These are phyloP conservation scores for Dioscorea dumetorum DNA, from an alignment of 106 monocot genomes.

Conservation along the genomic window DNA sequence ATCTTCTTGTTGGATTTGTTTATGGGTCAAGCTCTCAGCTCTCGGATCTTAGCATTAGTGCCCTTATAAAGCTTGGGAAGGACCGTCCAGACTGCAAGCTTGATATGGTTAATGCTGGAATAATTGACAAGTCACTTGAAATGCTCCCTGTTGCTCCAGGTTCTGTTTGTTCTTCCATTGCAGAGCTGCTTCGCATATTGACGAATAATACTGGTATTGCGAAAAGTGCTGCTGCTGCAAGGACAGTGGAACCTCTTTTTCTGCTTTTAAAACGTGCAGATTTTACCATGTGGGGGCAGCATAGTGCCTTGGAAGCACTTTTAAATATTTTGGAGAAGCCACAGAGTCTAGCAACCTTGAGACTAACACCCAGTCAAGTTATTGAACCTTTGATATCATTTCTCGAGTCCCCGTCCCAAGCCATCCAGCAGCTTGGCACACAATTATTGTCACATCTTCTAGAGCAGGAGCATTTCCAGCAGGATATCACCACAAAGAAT, in stretches of 20 bases:
- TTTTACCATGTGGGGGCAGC: constrained; percentile 61
- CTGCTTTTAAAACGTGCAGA: constrained; percentile 44
- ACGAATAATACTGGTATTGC: constrained; percentile 70
- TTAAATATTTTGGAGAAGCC: constrained; percentile 78
- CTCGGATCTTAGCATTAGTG: constrained; percentile 47
- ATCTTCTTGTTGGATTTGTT: constrained; percentile 53
- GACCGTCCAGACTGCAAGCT: constrained; percentile 67
- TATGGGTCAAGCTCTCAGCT: constrained; percentile 35
- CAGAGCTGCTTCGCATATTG: constrained; percentile 60
- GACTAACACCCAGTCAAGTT: constrained; percentile 56
- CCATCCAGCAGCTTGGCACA: constrained; percentile 72
- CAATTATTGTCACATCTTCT: constrained; percentile 65
- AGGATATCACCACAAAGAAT: constrained; percentile 66
- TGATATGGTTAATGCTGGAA: constrained; percentile 66
- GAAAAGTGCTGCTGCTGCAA: constrained; percentile 52
- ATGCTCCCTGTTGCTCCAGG: constrained; percentile 51
- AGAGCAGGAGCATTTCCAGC: constrained; percentile 71
- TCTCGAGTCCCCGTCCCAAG: constrained; percentile 69
- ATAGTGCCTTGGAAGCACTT: constrained; percentile 63
- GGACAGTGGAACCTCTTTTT: constrained; percentile 69
- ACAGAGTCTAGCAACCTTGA: constrained; percentile 48
- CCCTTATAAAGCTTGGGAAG: constrained; percentile 60
- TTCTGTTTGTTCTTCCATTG: constrained; percentile 48
- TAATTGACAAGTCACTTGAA: constrained; percentile 55
- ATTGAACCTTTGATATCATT: constrained; percentile 66